phyloP scores from a whole-genome alignment of 352 stramenopile species.

The Blastocystis sp. region DNA sequence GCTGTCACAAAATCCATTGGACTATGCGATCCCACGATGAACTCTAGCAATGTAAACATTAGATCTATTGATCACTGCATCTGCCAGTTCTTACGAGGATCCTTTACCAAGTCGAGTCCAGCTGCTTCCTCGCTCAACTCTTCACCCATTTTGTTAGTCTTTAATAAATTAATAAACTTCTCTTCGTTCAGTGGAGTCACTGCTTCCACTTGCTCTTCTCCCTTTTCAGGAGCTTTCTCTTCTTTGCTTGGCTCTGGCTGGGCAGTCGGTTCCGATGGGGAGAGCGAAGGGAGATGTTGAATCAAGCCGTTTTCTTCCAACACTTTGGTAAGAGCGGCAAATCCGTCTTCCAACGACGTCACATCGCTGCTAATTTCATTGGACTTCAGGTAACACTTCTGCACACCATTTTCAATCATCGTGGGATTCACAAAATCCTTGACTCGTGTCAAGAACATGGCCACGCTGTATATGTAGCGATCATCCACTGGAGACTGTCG shows the following conservation, averaged over 20 bases:
- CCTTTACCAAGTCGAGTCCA: neutral
- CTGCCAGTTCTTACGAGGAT: neutral
- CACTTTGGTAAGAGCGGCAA: neutral
- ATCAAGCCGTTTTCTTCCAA: neutral
- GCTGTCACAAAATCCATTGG: neutral
- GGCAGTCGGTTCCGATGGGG: neutral
- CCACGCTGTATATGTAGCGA: neutral
- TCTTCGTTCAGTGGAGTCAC: neutral
- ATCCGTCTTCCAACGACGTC: neutral
- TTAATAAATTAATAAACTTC: neutral
- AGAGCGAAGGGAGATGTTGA: neutral
- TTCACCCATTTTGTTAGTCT: neutral
- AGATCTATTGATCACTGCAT: neutral
- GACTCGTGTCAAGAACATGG: neutral
- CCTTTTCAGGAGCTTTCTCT: neutral
- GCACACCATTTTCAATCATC: neutral
- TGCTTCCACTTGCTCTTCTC: neutral
- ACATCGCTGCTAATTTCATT: neutral
- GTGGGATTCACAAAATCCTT: neutral
- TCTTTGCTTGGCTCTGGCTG: neutral
- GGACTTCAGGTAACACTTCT: conserved; percentile 8
- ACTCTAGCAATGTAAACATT: neutral
- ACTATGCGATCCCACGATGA: neutral
- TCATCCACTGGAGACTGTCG: neutral
- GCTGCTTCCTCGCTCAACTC: neutral